phyloP scores from a whole-genome alignment of 2,329 filamentous ascomycete genomes.

The Exophiala aquamarina region DNA sequence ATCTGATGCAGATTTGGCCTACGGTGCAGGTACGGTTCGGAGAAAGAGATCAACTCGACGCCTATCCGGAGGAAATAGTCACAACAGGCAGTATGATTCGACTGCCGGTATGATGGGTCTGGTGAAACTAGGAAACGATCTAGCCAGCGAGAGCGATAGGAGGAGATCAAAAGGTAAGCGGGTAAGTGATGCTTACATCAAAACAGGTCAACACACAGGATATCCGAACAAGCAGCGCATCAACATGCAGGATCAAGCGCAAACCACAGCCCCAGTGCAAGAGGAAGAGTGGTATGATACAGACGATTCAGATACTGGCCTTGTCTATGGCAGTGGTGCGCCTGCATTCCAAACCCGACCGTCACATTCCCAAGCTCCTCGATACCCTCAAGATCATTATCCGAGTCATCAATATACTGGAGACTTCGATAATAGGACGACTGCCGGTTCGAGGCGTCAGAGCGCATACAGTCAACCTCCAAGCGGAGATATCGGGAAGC shows the following conservation, averaged over 20 bases:
- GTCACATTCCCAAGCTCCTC: slow-evolving; percentile 46
- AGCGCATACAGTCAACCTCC: no score
- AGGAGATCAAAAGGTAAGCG: slow-evolving; percentile 22
- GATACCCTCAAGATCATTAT: slow-evolving; percentile 30
- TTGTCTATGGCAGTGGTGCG: slow-evolving; percentile 59
- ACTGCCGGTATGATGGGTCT: slow-evolving; percentile 50
- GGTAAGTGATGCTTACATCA: slow-evolving; percentile 18
- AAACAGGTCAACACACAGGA: slow-evolving; percentile 12
- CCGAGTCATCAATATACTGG: slow-evolving; percentile 13
- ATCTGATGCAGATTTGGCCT: slow-evolving; percentile 67
- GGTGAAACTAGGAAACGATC: slow-evolving; percentile 47
- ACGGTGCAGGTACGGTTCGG: slow-evolving; percentile 57
- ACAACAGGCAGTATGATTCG: slow-evolving; percentile 35
- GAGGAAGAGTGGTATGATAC: slow-evolving; percentile 62
- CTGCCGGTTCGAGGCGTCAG: no score
- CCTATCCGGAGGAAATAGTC: slow-evolving; percentile 21
- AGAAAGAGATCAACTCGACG: slow-evolving; percentile 33
- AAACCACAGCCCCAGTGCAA: slow-evolving; percentile 34
- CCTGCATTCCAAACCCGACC: slow-evolving; percentile 48
- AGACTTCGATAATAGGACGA: no score
- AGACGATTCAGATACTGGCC: slow-evolving; percentile 55
- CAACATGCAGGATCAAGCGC: slow-evolving; percentile 14
- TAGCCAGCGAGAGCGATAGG: slow-evolving; percentile 40
- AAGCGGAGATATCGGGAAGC: no score
- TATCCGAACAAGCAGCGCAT: slow-evolving; percentile 5